Conservation (phyloP, 2,329 filamentous ascomycete species). For the Pezicula rhizophila region DNA sequence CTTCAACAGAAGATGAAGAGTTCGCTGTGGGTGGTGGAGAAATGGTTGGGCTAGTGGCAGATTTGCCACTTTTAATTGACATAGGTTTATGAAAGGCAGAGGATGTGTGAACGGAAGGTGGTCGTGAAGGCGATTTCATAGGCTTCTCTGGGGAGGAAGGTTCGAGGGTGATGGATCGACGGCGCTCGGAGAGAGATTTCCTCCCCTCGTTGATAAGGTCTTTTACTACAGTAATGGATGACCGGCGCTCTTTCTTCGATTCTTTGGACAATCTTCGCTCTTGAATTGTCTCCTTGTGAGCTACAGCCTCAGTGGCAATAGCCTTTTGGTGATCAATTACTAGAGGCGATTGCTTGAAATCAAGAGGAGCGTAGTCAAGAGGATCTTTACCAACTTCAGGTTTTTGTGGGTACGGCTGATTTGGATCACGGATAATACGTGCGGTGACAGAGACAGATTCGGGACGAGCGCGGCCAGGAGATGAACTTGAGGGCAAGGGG, state of each 20-base stretch:
- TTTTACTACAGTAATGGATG: slow-evolving; percentile 51
- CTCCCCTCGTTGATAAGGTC: slow-evolving; percentile 52
- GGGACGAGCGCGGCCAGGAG: slow-evolving; percentile 41
- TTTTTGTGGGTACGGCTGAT: slow-evolving; percentile 34
- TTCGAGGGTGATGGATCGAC: slow-evolving; percentile 37
- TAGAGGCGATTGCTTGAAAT: slow-evolving; percentile 54
- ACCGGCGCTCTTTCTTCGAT: slow-evolving; percentile 37
- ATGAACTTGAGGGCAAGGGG: slow-evolving; percentile 10
- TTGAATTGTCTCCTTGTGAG: slow-evolving; percentile 39
- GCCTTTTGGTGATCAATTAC: slow-evolving; percentile 50
- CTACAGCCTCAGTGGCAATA: slow-evolving; percentile 3
- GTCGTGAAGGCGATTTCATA: slow-evolving; percentile 39
- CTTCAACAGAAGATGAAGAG: slow-evolving; percentile 36
- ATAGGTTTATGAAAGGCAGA: slow-evolving; percentile 51
- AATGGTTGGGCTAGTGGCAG: slow-evolving; percentile 28
- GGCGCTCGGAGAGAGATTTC: slow-evolving; percentile 43
- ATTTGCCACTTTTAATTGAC: slow-evolving; percentile 59
- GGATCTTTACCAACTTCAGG: slow-evolving; percentile 33
- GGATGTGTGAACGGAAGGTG: slow-evolving; percentile 33
- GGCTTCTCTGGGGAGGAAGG: slow-evolving; percentile 24
- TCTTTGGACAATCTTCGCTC: slow-evolving; percentile 41
- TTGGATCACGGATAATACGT: slow-evolving; percentile 66
- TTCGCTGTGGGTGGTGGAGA: slow-evolving; percentile 33
- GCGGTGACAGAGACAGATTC: slow-evolving; percentile 88
- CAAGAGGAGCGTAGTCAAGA: slow-evolving; percentile 40